Evolutionary conservation across 345 rosid genomes (phyloP).

Genomic region (Eucalyptus regnans): DNA sequence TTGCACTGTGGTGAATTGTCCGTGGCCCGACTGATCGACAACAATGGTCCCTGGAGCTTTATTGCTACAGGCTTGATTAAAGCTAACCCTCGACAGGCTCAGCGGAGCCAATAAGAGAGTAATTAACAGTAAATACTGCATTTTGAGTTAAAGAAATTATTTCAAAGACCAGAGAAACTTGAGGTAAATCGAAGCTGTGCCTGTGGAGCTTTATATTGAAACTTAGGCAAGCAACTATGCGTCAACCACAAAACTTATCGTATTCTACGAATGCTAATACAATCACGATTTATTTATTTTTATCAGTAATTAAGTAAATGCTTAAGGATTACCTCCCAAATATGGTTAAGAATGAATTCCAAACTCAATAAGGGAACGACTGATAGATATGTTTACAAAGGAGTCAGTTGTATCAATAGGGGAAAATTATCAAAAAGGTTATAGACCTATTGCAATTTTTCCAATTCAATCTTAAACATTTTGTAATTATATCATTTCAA

Average conservation of each 20-base stretch:
- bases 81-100: neutral
- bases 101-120: neutral
- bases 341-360: neutral
- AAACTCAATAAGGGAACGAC: neutral
- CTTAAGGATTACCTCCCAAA: neutral
- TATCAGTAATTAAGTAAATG: neutral
- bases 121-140: neutral
- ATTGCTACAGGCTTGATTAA: neutral
- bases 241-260: neutral
- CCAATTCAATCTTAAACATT: too few species aligned
- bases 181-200: neutral
- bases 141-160: neutral
- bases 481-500: too few species aligned
- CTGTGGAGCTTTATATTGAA: neutral
- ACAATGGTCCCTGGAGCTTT: neutral
- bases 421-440: too few species aligned
- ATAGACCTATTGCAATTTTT: too few species aligned
- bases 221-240: neutral
- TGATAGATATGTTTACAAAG: neutral
- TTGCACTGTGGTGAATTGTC: neutral
- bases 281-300: neutral
- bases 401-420: neutral
- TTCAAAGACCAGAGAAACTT: neutral
- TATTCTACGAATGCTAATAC: neutral
- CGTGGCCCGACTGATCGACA: neutral